These are phyloP conservation scores for Pseudogymnoascus sp. DNA, from an alignment of 2,329 filamentous ascomycete species.

Conservation along the genomic window DNA sequence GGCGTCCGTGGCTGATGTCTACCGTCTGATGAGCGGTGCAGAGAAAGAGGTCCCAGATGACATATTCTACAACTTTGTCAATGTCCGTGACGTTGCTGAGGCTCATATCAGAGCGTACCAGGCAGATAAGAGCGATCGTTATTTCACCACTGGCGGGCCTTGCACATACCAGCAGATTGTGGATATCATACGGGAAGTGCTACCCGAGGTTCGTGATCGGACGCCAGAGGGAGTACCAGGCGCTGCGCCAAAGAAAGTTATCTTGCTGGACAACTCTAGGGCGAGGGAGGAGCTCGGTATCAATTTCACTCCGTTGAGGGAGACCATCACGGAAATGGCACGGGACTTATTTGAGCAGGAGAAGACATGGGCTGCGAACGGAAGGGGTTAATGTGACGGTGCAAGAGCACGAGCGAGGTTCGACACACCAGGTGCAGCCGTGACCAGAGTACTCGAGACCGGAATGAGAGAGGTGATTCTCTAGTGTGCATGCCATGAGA, in stretches of 20 bases:
- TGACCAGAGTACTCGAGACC: too few species aligned
- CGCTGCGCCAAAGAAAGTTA: constrained; percentile 16
- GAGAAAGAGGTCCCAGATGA: constrained; percentile 50
- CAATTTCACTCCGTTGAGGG: constrained; percentile 14
- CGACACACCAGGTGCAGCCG: too few species aligned
- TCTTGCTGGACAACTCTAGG: constrained; percentile 21
- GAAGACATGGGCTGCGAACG: too few species aligned
- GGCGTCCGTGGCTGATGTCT: constrained; percentile 62
- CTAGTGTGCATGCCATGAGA: too few species aligned
- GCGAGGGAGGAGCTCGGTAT: constrained; percentile 21
- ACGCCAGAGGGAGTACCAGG: constrained; percentile 34
- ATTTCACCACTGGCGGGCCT: constrained; percentile 50
- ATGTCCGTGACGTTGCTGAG: constrained; percentile 52
- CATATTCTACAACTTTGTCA: constrained; percentile 41
- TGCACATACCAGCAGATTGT: constrained; percentile 54
- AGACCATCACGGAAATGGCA: too few species aligned
- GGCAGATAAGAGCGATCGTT: constrained; percentile 52
- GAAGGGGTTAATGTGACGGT: too few species aligned
- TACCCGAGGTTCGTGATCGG: constrained; percentile 42
- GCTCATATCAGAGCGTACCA: constrained; percentile 52
- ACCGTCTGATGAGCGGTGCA: constrained; percentile 54
- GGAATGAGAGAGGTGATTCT: too few species aligned
- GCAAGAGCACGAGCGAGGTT: too few species aligned
- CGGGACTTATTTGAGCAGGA: too few species aligned
- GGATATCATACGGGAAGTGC: constrained; percentile 46